Evolutionary conservation across 768 basidiomycete species (phyloP).

Genomic region (Zangia roseola): DNA sequence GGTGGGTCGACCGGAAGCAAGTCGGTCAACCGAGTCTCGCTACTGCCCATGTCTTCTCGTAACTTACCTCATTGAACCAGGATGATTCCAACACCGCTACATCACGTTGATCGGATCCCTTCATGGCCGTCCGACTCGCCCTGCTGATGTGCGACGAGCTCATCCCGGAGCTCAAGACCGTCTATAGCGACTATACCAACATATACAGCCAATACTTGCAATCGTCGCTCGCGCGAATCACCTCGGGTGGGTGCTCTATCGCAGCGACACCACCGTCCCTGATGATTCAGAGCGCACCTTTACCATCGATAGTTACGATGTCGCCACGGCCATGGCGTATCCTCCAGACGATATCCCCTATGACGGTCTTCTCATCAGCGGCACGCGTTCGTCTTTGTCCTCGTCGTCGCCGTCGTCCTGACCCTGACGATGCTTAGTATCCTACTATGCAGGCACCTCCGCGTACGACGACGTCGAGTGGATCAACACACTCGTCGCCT

Average conservation of each 20-base stretch:
- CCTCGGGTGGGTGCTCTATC: slow-evolving; percentile 8
- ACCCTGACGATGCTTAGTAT: too few relatives aligned
- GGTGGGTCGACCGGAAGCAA: too few relatives aligned
- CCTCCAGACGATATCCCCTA: slow-evolving; percentile 55
- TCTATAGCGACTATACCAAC: slow-evolving; percentile 54
- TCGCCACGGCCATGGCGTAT: slow-evolving; percentile 56
- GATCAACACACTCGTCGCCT: slow-evolving; percentile 69
- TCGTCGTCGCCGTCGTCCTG: too few relatives aligned
- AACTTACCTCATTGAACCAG: too few relatives aligned
- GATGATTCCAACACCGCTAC: too few relatives aligned
- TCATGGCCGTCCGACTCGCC: slow-evolving; percentile 34
- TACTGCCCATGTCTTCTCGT: too few relatives aligned
- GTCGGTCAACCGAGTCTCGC: too few relatives aligned
- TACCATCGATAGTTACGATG: slow-evolving; percentile 68
- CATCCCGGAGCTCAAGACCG: slow-evolving; percentile 40
- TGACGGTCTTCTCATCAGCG: slow-evolving; percentile 75
- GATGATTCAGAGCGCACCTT: slow-evolving; percentile 33
- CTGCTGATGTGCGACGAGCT: slow-evolving; percentile 69
- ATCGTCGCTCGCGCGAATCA: slow-evolving; percentile 27
- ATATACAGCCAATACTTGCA: slow-evolving; percentile 51
- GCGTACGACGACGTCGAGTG: slow-evolving; percentile 77
- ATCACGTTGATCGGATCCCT: too few relatives aligned
- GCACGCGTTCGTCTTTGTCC: slow-evolving; percentile 61
- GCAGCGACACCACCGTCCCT: background rate
- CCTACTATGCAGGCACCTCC: slow-evolving; percentile 55